Base-by-base conservation (phyloP, 768 basidiomycete genomes). In the Tylopilus felleus region DNA sequence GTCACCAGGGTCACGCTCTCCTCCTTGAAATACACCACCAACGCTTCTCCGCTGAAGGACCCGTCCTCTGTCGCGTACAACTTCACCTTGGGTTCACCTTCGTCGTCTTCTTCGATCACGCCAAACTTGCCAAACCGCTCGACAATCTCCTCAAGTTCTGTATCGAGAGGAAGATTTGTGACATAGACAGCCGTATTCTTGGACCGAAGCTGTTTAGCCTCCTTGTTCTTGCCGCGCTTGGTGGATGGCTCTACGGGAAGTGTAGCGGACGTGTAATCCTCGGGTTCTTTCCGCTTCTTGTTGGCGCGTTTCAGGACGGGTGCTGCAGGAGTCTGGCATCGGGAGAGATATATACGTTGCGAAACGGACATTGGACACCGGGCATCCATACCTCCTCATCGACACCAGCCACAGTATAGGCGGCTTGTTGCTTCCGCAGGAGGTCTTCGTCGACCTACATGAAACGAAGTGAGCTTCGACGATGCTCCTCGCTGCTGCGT, bases 11-110 rank as follows among this genome's bases (percentile, higher is more conserved):
- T 72, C 19, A 98, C 97, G n/a, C 89, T 92, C 56, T 93, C 95
- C 68, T 96, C 93, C 71, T 97, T 97, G 79, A 98, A 96, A 71
- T 90, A 99, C 31, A 98, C 93, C 53, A 99, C 86, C 59, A 98
- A 73, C 3, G 94, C 96, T 60, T 98, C 96, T 36, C 97, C 96
- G 61, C 83, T 97, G 71, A 98, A 97, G 23, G 80, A 67, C 31
- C 95, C 94, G 56, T 90, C 83, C 6, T 91, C 92, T 54, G 82
- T 83, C 43, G 90, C 88, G 70, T 99, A 99, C 76, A 98, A 78
- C 77, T 99, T 99, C 68, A 98, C 81, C 66, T 95, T 92, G n/a
- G 88, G 86, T 53, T 91, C 83, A 2, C 91, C 94, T n/a, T 85
- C 76, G 61, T 94, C 88, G 57, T 93, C 93, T 65, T 96, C 92